Conservation (phyloP, 2,329 filamentous ascomycete genomes). For the Ramularia collo-cygni region DNA sequence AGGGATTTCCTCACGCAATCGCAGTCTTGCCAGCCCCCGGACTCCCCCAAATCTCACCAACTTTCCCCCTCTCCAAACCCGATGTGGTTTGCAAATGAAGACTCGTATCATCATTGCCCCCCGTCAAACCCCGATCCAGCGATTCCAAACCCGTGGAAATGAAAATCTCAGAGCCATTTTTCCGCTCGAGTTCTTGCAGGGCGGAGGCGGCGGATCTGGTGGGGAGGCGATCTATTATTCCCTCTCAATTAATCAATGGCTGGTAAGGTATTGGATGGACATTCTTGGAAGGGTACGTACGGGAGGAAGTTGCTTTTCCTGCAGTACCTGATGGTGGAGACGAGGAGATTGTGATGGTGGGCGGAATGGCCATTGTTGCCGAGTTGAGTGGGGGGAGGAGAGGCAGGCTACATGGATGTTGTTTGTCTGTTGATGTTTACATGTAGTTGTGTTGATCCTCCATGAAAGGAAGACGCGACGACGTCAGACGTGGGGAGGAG, state of each 20-base stretch:
- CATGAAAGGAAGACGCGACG: too few species aligned
- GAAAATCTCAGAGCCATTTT: neutral
- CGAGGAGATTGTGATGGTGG: constrained; percentile 9
- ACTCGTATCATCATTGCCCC: too few species aligned
- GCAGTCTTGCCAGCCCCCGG: constrained; percentile 80
- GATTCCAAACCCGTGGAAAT: constrained; percentile 9
- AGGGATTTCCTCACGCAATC: constrained; percentile 66
- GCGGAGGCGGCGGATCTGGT: constrained; percentile 12
- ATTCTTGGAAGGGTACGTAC: neutral
- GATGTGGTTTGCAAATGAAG: constrained; percentile 27
- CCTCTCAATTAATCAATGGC: too few species aligned
- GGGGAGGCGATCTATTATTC: constrained; percentile 14
- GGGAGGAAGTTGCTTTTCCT: constrained; percentile 2
- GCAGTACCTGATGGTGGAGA: constrained; percentile 2
- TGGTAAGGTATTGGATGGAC: neutral
- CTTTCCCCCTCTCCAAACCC: constrained; percentile 67
- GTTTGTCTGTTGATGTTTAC: too few species aligned
- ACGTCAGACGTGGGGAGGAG: too few species aligned
- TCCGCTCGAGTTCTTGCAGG: constrained; percentile 1
- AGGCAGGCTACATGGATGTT: too few species aligned
- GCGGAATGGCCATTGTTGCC: constrained; percentile 6
- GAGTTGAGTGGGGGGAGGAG: too few species aligned
- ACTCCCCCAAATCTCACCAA: constrained; percentile 84
- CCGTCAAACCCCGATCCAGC: constrained; percentile 10
- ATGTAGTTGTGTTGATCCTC: too few species aligned